Percentiles rank a stretch among this genome's conserved stretches.
phyloP scores from a whole-genome alignment of 2,329 filamentous ascomycete species.

The Venturia asperata region DNA sequence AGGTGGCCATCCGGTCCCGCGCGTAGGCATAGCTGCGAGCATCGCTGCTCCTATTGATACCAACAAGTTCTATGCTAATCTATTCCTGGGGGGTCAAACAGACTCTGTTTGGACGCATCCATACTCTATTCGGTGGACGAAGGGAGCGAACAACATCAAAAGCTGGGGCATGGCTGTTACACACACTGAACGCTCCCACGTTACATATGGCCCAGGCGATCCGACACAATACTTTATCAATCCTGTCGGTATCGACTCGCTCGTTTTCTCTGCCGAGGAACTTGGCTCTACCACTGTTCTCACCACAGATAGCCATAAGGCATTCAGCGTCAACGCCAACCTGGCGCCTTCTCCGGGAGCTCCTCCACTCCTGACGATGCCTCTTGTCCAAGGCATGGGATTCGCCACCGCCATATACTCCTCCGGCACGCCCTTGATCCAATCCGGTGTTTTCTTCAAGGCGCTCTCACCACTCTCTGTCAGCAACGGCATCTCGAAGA shows the following conservation, averaged over 20 bases:
- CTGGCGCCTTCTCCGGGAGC: constrained; percentile 51
- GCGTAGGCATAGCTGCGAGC: background rate
- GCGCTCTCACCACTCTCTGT: constrained; percentile 50
- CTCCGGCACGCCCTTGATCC: constrained; percentile 62
- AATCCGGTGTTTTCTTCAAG: constrained; percentile 67
- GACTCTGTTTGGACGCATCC: constrained; percentile 66
- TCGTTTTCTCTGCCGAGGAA: constrained; percentile 73
- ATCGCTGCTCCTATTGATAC: constrained; percentile 45
- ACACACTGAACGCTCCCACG: constrained; percentile 61
- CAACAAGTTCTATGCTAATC: constrained; percentile 66
- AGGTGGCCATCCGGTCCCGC: constrained; percentile 36
- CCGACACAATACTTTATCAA: constrained; percentile 66
- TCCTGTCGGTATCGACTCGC: constrained; percentile 71
- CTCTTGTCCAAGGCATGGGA: constrained; percentile 81
- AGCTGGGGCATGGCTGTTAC: constrained; percentile 75
- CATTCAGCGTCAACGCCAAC: constrained; percentile 60
- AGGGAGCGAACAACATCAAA: constrained; percentile 46
- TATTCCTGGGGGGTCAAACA: constrained; percentile 67
- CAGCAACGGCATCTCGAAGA: constrained; percentile 65
- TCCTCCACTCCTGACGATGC: constrained; percentile 55
- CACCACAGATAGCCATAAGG: constrained; percentile 46
- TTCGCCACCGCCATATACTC: constrained; percentile 78
- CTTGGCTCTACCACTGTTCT: constrained; percentile 51
- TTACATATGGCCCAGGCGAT: constrained; percentile 53
- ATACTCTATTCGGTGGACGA: constrained; percentile 40